Conservation (phyloP, 768 basidiomycete species). For the Tricholoma terreum region DNA sequence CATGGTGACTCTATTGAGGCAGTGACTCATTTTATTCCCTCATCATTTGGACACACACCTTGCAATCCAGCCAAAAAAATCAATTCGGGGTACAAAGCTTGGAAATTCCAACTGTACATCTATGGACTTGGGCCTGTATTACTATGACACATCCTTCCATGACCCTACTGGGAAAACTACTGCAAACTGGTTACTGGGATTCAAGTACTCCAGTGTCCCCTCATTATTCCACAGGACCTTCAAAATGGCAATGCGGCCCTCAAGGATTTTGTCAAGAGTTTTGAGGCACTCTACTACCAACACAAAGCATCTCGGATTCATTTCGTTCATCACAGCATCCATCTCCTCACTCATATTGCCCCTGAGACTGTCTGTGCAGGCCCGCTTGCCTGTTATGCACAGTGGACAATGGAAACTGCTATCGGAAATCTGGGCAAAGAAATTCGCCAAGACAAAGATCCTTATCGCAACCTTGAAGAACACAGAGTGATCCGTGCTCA, state of each 20-base stretch:
- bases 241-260: background rate
- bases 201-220: constrained; percentile 21
- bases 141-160: constrained; percentile 22
- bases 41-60: constrained; percentile 26
- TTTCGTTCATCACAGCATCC: background rate
- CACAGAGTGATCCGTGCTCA: constrained; percentile 2
- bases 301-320: background rate
- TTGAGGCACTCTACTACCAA: constrained; percentile 1
- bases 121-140: constrained; percentile 26
- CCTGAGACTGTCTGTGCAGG: background rate
- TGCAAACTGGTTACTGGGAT: constrained; percentile 27
- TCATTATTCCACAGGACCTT: background rate
- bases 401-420: constrained; percentile 13
- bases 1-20: constrained; percentile 10
- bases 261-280: background rate
- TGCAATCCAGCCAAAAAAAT: constrained; percentile 30
- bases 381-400: constrained; percentile 1
- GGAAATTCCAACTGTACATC: constrained; percentile 25
- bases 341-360: background rate
- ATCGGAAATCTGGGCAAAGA: constrained; percentile 13
- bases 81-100: constrained; percentile 29
- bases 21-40: constrained; percentile 7
- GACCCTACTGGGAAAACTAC: constrained; percentile 21
- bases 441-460: constrained; percentile 11
- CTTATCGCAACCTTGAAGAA: constrained; percentile 10